A percentile compares a stretch with the other conserved stretches of the same genome.
phyloP scores from a whole-genome alignment of 108 stramenopile genomes.

The Cyclotella atomus region DNA sequence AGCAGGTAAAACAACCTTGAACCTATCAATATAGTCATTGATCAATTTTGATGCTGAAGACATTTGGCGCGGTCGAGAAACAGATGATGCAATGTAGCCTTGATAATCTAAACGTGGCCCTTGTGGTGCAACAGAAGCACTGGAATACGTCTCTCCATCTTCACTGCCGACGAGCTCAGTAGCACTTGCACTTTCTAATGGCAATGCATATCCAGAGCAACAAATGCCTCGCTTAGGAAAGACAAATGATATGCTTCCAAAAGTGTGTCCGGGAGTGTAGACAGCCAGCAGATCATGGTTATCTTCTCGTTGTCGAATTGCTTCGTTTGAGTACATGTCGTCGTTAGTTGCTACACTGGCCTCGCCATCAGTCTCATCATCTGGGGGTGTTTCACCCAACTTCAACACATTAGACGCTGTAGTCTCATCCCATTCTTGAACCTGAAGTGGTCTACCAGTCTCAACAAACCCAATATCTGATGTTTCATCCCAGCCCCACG shows the following conservation, averaged over 20 bases:
- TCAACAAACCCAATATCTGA: slow-evolving; percentile 54
- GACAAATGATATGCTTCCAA: slow-evolving; percentile 78
- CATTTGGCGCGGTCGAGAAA: slow-evolving; percentile 72
- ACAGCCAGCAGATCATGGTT: slow-evolving; percentile 73
- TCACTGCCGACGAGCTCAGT: slow-evolving; percentile 24
- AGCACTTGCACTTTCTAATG: slow-evolving; percentile 57
- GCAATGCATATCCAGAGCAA: slow-evolving; percentile 79
- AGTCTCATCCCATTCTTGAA: slow-evolving; percentile 74
- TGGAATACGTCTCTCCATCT: slow-evolving; percentile 34
- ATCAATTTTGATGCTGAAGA: slow-evolving; percentile 71
- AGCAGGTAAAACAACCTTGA: slow-evolving; percentile 69
- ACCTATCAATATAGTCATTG: slow-evolving; percentile 69
- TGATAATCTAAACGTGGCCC: slow-evolving; percentile 78
- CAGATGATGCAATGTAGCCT: slow-evolving; percentile 83
- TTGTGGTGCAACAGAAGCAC: slow-evolving; percentile 30
- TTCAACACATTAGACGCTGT: slow-evolving; percentile 50
- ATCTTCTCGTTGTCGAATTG: slow-evolving; percentile 73
- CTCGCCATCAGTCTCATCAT: slow-evolving; percentile 34
- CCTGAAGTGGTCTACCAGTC: slow-evolving; percentile 64
- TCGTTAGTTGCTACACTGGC: slow-evolving; percentile 25
- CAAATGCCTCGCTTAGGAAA: slow-evolving; percentile 73
- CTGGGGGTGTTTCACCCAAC: slow-evolving; percentile 57
- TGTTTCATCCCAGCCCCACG: slow-evolving; percentile 70
- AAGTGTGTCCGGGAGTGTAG: slow-evolving; percentile 85
- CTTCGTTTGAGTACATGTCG: slow-evolving; percentile 59